phyloP scores from a whole-genome alignment of 1,284 basidiomycete genomes.

The Ganoderma leucocontextum region DNA sequence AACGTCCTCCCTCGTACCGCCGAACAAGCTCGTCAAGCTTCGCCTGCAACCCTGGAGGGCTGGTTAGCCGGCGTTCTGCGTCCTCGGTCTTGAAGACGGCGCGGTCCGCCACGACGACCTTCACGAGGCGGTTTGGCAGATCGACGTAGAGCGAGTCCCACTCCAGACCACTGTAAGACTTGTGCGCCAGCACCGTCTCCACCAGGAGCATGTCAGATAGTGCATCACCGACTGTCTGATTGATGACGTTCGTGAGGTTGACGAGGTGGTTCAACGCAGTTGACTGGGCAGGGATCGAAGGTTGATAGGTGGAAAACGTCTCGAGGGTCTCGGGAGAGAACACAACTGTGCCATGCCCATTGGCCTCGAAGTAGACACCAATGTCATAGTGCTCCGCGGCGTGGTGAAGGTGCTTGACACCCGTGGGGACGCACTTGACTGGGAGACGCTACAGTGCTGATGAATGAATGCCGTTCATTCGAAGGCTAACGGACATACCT shows the following conservation, averaged over 20 bases:
- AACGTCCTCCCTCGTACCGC: conserved; percentile 86
- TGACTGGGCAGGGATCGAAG: conserved; percentile 81
- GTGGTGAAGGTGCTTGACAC: conserved; percentile 98
- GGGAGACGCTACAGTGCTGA: conserved; percentile 74
- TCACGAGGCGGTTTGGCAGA: conserved; percentile 96
- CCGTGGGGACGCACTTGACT: conserved; percentile 95
- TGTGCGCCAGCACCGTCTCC: conserved; percentile 90
- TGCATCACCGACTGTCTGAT: conserved; percentile 98
- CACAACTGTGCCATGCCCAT: conserved; percentile 97
- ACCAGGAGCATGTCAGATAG: conserved; percentile 97
- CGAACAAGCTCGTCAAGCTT: conserved; percentile 87
- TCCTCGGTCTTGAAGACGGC: conserved; percentile 91
- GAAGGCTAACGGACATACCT: conserved; percentile 56
- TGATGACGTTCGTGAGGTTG: conserved; percentile 88
- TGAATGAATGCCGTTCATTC: conserved; percentile 3
- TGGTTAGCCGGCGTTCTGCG: conserved; percentile 90
- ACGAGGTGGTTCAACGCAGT: conserved; percentile 82
- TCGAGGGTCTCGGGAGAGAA: conserved; percentile 84
- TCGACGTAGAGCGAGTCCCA: conserved; percentile 97
- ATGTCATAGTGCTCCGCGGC: conserved; percentile 95
- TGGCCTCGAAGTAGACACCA: conserved; percentile 99
- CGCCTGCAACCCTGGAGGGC: conserved; percentile 84
- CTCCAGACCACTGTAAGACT: conserved; percentile 83
- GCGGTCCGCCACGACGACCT: conserved; percentile 90
- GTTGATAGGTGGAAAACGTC: conserved; percentile 68